Evolutionary conservation across 202 grass and related monocot species (phyloP).

Genomic region (Musa balbisiana): DNA sequence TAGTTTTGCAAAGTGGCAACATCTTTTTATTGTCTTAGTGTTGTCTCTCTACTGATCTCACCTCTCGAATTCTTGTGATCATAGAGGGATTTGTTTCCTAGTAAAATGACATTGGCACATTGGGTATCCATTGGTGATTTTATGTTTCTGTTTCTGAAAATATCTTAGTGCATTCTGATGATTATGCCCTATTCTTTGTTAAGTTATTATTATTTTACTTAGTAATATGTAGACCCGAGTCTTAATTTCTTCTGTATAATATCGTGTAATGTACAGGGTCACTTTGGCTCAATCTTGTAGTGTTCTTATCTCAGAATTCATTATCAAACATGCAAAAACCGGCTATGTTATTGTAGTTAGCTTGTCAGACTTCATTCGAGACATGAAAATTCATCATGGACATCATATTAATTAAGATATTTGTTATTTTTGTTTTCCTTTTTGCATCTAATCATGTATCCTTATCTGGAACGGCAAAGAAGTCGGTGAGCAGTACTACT

Average conservation of each 20-base stretch:
- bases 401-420: not conserved
- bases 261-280: not conserved
- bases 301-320: not conserved
- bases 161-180: not conserved
- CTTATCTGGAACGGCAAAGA: no score
- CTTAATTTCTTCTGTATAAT: not conserved
- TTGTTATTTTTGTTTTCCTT: not conserved
- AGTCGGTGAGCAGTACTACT: not conserved
- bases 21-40: not conserved
- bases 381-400: not conserved
- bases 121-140: not conserved
- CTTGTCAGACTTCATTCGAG: not conserved
- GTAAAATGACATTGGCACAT: conserved; percentile 9
- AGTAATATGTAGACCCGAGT: not conserved
- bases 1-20: not conserved
- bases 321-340: not conserved
- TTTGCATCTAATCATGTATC: no score
- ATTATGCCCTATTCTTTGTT: not conserved
- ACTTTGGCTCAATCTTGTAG: not conserved
- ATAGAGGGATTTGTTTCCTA: conserved; percentile 1
- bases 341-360: not conserved
- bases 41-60: not conserved
- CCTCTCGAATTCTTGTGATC: not conserved
- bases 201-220: not conserved
- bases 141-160: not conserved